Evolutionary conservation across 306 rosid species (phyloP).

Genomic region (Morella rubra): DNA sequence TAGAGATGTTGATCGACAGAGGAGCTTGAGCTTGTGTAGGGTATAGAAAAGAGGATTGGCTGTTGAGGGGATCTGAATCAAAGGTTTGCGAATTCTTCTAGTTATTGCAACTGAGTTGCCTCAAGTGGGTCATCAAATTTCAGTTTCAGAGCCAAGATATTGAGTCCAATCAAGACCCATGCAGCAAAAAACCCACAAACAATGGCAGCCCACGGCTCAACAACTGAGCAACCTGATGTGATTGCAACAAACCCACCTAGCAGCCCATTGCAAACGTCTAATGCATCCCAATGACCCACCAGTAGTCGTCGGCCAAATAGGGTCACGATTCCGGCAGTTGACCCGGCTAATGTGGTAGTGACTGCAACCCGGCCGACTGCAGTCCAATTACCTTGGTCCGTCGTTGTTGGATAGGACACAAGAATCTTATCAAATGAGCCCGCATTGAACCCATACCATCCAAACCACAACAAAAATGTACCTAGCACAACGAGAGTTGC

Average conservation of each 20-base stretch:
- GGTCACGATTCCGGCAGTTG: conserved; percentile 49
- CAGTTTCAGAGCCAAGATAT: conserved; percentile 51
- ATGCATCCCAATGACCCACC: conserved; percentile 69
- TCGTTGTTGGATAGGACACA: conserved; percentile 42
- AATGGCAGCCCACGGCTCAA: conserved; percentile 74
- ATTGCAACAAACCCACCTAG: conserved; percentile 78
- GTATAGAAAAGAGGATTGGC: conserved; percentile 56
- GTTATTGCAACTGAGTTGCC: conserved; percentile 76
- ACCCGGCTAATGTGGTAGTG: conserved; percentile 54
- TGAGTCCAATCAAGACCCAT: conserved; percentile 64
- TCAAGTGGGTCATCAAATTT: conserved; percentile 68
- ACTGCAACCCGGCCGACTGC: conserved; percentile 49
- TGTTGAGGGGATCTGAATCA: too few relatives aligned
- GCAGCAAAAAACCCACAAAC: conserved; percentile 60
- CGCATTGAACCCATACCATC: conserved; percentile 75
- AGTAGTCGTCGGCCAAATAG: conserved; percentile 51
- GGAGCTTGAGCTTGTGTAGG: conserved; percentile 45
- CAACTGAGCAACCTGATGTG: conserved; percentile 74
- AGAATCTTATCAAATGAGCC: conserved; percentile 56
- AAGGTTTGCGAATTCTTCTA: conserved; percentile 54
- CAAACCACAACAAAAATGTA: conserved; percentile 73
- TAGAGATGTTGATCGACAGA: conserved; percentile 54
- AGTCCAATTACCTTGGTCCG: conserved; percentile 56
- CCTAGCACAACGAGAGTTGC: conserved; percentile 70
- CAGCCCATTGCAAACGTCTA: conserved; percentile 70